These are phyloP conservation scores for Rubus parviflorus DNA, from an alignment of 306 rosid genomes.

Conservation along the genomic window DNA sequence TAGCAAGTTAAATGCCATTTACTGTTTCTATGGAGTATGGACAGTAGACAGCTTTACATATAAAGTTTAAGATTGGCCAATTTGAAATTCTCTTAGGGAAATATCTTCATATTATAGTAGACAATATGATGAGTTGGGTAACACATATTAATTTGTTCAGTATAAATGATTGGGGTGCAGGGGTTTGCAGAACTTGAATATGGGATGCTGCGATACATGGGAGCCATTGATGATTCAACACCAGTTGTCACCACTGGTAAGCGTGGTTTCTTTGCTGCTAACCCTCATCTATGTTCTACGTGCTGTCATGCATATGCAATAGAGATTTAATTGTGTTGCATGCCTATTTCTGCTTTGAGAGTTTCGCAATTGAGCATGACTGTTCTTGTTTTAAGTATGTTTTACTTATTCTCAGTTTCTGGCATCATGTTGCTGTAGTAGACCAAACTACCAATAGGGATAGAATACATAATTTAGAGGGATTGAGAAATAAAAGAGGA, in stretches of 20 bases:
- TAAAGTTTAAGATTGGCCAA: neutral
- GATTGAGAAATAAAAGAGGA: neutral
- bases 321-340: neutral
- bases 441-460: neutral
- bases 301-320: neutral
- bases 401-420: neutral
- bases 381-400: neutral
- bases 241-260: slow-evolving; percentile 82
- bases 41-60: neutral
- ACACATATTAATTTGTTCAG: neutral
- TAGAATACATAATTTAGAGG: no score
- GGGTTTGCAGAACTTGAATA: slow-evolving; percentile 96
- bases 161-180: slow-evolving; percentile 41
- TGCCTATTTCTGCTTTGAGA: neutral
- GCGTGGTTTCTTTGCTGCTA: slow-evolving; percentile 11
- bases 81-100: neutral
- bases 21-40: neutral
- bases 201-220: slow-evolving; percentile 84
- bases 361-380: neutral
- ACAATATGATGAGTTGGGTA: neutral
- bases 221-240: slow-evolving; percentile 79
- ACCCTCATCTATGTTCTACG: neutral
- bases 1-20: neutral
- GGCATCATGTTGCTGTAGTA: no score
- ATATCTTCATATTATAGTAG: neutral